Evolutionary conservation across 345 rosid genomes (phyloP).

Genomic region (Sisymbrium irio): DNA sequence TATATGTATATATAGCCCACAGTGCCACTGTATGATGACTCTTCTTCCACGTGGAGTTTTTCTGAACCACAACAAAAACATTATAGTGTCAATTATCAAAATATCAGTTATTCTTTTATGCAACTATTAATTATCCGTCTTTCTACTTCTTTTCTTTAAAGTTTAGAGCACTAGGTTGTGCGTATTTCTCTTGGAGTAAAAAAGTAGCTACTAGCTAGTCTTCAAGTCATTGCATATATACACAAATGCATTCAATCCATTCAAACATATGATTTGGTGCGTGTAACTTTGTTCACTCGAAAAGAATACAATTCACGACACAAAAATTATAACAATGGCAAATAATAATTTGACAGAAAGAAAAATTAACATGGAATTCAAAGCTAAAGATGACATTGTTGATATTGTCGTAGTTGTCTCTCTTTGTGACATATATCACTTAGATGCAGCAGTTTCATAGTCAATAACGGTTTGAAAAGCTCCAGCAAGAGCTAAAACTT

Average conservation of each 20-base stretch:
- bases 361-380: background rate
- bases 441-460: conserved; percentile 58
- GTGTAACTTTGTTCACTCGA: conserved; percentile 30
- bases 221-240: conserved; percentile 1
- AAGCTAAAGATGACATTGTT: conserved; percentile 16
- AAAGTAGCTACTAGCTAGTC: background rate
- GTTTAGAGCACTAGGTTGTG: too few species aligned
- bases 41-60: background rate
- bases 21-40: background rate
- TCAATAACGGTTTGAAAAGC: conserved; percentile 93
- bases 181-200: background rate
- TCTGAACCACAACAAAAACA: background rate
- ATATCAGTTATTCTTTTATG: background rate
- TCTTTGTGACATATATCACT: conserved; percentile 27
- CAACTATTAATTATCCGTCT: background rate
- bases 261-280: conserved; percentile 25
- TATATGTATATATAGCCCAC: too few species aligned
- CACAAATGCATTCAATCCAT: conserved; percentile 20
- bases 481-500: conserved; percentile 79
- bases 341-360: background rate
- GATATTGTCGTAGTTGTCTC: background rate
- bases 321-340: conserved; percentile 25
- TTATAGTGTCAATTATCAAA: background rate
- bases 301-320: conserved; percentile 28
- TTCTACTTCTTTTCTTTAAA: background rate